Conservation (phyloP, 192 early-diverging fungal genomes). For the Obelidium mucronatum region DNA sequence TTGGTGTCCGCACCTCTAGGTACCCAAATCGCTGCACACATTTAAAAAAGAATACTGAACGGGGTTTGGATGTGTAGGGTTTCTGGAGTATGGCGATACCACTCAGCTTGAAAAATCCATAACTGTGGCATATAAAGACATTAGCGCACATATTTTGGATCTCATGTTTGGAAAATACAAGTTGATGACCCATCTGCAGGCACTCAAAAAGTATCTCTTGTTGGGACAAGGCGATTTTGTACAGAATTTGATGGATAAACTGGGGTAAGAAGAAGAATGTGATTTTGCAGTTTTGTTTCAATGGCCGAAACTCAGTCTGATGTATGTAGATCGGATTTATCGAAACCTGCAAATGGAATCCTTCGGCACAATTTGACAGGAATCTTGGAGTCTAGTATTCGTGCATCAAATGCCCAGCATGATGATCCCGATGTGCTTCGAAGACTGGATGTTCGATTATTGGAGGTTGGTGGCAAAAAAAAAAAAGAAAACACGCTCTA, state of each 20-base stretch:
- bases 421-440: slow-evolving; percentile 79
- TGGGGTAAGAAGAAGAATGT: slow-evolving; percentile 69
- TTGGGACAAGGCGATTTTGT: slow-evolving; percentile 96
- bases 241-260: slow-evolving; percentile 82
- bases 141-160: slow-evolving; percentile 79
- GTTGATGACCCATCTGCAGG: slow-evolving; percentile 84
- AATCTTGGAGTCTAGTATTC: slow-evolving; percentile 80
- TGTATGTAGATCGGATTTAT: slow-evolving; percentile 40
- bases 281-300: slow-evolving; percentile 11
- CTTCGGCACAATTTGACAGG: slow-evolving; percentile 92
- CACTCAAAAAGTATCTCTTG: slow-evolving; percentile 88
- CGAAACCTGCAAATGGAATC: slow-evolving; percentile 74
- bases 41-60: slow-evolving; percentile 12
- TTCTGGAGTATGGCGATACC: slow-evolving; percentile 31
- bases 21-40: background rate
- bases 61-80: no score
- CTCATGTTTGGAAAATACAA: slow-evolving; percentile 81
- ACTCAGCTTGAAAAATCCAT: slow-evolving; percentile 74
- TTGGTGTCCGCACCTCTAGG: slow-evolving; percentile 12
- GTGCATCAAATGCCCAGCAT: slow-evolving; percentile 88
- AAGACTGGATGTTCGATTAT: slow-evolving; percentile 78
- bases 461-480: slow-evolving; percentile 60
- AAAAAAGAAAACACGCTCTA: background rate
- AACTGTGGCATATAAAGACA: slow-evolving; percentile 71
- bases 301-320: background rate